phyloP scores from a whole-genome alignment of 108 stramenopile species.

The Bacterosira constricta region DNA sequence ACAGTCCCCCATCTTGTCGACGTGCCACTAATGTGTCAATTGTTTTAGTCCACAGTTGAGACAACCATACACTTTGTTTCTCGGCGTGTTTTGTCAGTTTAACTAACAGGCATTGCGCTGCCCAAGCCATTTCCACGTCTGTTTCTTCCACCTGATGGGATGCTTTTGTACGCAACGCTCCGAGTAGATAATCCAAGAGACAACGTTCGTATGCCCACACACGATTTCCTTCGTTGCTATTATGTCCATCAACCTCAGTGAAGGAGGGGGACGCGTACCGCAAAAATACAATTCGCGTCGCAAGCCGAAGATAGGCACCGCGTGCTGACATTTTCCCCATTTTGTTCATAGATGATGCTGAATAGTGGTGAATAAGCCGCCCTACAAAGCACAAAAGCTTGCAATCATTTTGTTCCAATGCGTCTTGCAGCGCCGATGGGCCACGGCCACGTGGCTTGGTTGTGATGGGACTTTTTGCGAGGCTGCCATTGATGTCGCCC shows the following conservation, averaged over 20 bases:
- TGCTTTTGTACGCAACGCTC: neutral
- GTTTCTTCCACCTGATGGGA: neutral
- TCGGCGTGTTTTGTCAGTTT: neutral
- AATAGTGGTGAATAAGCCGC: constrained; percentile 20
- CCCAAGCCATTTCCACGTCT: constrained; percentile 38
- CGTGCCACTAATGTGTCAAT: constrained; percentile 14
- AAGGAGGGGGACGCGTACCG: constrained; percentile 14
- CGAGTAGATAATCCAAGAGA: neutral
- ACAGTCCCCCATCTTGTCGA: neutral
- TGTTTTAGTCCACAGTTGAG: constrained; percentile 1
- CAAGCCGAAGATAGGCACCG: constrained; percentile 18
- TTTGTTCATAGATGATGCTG: neutral
- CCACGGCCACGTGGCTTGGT: too few relatives aligned
- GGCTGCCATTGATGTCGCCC: neutral
- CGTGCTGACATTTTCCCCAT: neutral
- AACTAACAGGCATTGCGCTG: neutral
- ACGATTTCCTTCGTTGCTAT: neutral
- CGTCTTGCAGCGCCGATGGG: constrained; percentile 1
- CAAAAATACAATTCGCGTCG: constrained; percentile 22
- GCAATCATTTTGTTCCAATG: constrained; percentile 35
- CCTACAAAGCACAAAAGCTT: constrained; percentile 20
- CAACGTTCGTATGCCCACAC: neutral
- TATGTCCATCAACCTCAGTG: neutral
- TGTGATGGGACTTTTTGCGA: neutral
- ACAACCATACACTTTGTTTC: neutral